Evolutionary conservation across 1,284 basidiomycete species (phyloP), one percentile per base, ranked within the genome.

Genomic region (Lentinus polychrous): DNA sequence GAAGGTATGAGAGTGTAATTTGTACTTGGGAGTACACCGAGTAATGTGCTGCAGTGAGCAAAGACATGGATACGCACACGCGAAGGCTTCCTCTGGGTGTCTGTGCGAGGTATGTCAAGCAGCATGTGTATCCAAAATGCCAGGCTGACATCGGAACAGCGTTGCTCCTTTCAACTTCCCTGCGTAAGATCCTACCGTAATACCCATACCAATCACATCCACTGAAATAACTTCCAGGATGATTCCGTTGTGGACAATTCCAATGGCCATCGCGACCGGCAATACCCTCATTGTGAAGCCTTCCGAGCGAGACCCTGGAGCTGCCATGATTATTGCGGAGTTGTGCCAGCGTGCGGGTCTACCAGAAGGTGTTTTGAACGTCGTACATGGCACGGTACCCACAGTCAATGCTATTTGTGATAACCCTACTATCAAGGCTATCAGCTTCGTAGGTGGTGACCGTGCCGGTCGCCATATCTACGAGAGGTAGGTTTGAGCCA

Each of bases 391-490:
- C 23, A 83, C 85, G 15, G 82, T 89, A 24, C 81, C 86, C 8
- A 92, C 90, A 1, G 95, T 99, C 49, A 96, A 98, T 61, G 83
- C 87, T 23, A 91, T 99, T 53, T 98, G 94, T 64, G 94, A 97
- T 65, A 81, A 94, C 63, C 86, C 92, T 12, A 71, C 76, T 6
- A 93, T 98, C 72, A 93, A 85, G 63, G 95, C 94, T 8, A 94
- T 98, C 64, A 92, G 90, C 57, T 98, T 99, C 64, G 95, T 99
- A n/a, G 95, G 95, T 20, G 92, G 93, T 36, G 92, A 99, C 67
- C 77, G 77, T 38, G 95, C 95, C 11, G 95, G 95, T 38, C 85
- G 83, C 57, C 94, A 98, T 64, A 98, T 99, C 57, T 97, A 93
- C 65, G 81, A 94, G 57, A 76, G 91, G 83, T 83, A 59, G 70